Evolutionary conservation across 306 rosid genomes (phyloP), one percentile per base, ranked within the genome.

Genomic region (Prosopis cineraria): DNA sequence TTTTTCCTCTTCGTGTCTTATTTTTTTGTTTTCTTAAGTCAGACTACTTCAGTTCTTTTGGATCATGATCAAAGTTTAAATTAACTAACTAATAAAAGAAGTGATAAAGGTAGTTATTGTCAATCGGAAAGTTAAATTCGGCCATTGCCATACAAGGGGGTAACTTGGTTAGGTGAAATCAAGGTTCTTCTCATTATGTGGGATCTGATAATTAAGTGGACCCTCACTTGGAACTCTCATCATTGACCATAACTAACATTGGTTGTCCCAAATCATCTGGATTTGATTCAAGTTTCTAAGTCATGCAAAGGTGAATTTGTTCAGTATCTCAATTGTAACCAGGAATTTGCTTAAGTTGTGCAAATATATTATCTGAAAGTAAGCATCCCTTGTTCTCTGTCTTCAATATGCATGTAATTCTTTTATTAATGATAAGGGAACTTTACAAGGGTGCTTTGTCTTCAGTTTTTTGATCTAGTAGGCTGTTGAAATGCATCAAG

Each of bases 251-350:
- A 20, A 39, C 53, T 59, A 2, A 31, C 56, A 45, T 65, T 73
- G 69, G 36, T 48, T 36, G 68, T 77, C 30, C 7, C 63, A 68
- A 33, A 45, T 73, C 62, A 62, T 85, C 47, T 73, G 41, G 76
- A 59, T 71, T 56, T 48, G 53, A 43, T 13, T 6, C 48, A 30
- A 64, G 41, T 53, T 72, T 43, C 72, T 16, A 24, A 48, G 76
- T 75, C 31, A 13, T 66, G 65, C 36, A 24, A 40, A 39, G 76
- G 72, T 37, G 74, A 58, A 44, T 63, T 55, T 79, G 72, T 82
- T 82, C 74, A 14, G n/a, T 24, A 20, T 34, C 47, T 60, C 58
- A 33, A 45, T 65, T 74, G 55, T 66, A 68, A 60, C 20, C 39
- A 17, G 53, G 17, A 39, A 63, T 78, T 78, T 64, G 14, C 14